A percentile compares a stretch with the other conserved stretches of the same genome.
Evolutionary conservation across 1,284 basidiomycete genomes (phyloP).

Genomic region (Ceratobasidium papillatum): DNA sequence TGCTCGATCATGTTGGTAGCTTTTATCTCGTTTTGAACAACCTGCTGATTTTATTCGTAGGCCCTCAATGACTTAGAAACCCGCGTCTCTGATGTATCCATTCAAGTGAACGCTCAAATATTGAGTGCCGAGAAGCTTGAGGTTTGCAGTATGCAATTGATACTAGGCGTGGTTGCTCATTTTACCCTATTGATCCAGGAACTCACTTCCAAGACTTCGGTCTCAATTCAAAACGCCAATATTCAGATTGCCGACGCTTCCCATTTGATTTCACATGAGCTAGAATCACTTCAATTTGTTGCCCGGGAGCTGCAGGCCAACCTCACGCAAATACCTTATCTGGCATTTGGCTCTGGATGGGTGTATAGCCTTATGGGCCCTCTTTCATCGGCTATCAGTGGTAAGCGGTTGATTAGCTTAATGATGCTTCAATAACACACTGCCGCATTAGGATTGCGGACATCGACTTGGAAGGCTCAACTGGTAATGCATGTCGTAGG

Average conservation of each 20-base stretch:
- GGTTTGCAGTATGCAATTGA: background rate
- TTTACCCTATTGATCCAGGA: background rate
- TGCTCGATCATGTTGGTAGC: background rate
- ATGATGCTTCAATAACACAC: background rate
- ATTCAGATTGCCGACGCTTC: background rate
- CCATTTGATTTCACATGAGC: background rate
- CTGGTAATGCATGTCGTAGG: conserved; percentile 27
- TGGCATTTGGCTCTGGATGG: background rate
- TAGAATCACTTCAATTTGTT: background rate
- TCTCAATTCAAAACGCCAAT: conserved; percentile 4
- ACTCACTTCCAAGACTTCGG: conserved; percentile 4
- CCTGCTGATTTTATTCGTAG: background rate
- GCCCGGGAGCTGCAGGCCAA: conserved; percentile 11
- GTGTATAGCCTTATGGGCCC: background rate
- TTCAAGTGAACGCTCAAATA: background rate
- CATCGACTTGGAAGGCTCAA: conserved; percentile 21
- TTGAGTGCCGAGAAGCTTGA: conserved; percentile 7
- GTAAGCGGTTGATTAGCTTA: background rate
- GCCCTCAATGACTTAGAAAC: conserved; percentile 3
- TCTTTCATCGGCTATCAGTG: background rate
- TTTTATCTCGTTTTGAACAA: too few species aligned
- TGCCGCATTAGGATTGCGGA: background rate
- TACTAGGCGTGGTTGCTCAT: too few species aligned
- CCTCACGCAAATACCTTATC: conserved; percentile 10
- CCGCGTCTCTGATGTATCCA: background rate